Evolutionary conservation across 441 rosid genomes (phyloP).

Genomic region (Eruca vesicaria): DNA sequence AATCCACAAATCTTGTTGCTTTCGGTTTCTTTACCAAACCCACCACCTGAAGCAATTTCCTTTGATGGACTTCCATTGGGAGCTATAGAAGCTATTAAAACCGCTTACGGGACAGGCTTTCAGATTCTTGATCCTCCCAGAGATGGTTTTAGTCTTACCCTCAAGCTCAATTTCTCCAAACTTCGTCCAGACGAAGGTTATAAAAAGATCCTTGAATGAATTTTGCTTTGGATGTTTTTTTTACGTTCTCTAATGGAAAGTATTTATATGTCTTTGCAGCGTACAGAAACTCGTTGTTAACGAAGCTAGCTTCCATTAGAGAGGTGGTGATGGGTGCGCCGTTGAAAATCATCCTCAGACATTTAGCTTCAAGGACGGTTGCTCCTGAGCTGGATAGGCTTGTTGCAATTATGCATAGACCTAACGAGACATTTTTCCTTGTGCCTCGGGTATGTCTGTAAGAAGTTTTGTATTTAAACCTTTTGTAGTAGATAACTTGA

Average conservation of each 20-base stretch:
- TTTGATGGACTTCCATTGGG: conserved; percentile 85
- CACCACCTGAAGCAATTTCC: conserved; percentile 79
- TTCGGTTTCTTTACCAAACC: conserved; percentile 84
- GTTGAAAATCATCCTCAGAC: conserved; percentile 62
- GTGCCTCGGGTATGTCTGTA: conserved; percentile 59
- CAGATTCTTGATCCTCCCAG: conserved; percentile 97
- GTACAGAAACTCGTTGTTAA: conserved; percentile 51
- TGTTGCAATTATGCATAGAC: conserved; percentile 90
- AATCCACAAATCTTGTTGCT: conserved; percentile 63
- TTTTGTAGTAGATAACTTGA: background rate
- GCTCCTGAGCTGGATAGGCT: conserved; percentile 55
- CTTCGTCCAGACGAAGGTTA: conserved; percentile 88
- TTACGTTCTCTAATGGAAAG: background rate
- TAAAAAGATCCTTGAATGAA: background rate
- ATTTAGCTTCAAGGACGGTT: conserved; percentile 71
- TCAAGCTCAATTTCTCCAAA: conserved; percentile 84
- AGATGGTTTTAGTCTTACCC: conserved; percentile 90
- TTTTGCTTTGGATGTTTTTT: background rate
- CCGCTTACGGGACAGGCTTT: conserved; percentile 64
- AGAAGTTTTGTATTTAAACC: background rate
- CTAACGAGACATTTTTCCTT: conserved; percentile 86
- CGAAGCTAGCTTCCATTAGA: conserved; percentile 86
- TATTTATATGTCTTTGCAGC: conserved; percentile 49
- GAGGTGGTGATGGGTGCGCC: conserved; percentile 95
- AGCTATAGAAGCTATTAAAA: conserved; percentile 91